Base-by-base conservation (phyloP, 1,139 yeast species). In the Suhomyces panamericanus region DNA sequence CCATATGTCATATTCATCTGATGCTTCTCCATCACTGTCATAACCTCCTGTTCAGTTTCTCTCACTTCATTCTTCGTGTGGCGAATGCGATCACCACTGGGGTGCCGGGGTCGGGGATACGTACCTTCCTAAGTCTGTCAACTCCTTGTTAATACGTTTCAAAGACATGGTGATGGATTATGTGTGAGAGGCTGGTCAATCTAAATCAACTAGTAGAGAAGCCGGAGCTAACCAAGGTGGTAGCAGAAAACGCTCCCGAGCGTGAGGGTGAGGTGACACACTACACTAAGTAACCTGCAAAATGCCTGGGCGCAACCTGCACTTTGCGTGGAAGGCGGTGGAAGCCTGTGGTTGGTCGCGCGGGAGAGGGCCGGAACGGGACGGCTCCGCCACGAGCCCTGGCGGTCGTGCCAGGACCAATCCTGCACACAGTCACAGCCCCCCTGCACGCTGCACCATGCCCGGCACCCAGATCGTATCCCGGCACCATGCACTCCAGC, bases 61-160 rank as follows among this genome's bases (percentile, higher is more conserved):
- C n/a, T n/a, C n/a, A n/a, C n/a, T n/a, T n/a, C n/a, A n/a, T n/a
- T n/a, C n/a, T n/a, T n/a, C n/a, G n/a, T n/a, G n/a, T n/a, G n/a
- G n/a, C n/a, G n/a, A n/a, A n/a, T n/a, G n/a, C n/a, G n/a, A n/a
- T n/a, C n/a, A 38, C 31, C 38, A 27, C 35, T 32, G n/a, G 27
- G 35, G 35, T 15, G 22, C 20, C 28, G 35, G 27, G 16, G 30
- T 4, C 17, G 17, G 13, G 27, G n/a, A 47, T 53, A 84, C 93
- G 71, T 80, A 85, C 93, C 88, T 85, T 68, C 96, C 96, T 65
- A 91, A 80, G 72, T 91, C 98, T 59, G 87, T 85, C 63, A 91
- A 81, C 75, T 91, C 98, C 75, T 91, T 91, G 75, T 88, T 88
- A 64, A 91, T 90, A 81, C 98, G 91, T 75, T 91, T 91, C 63